These are phyloP conservation scores for Tulasnella sp. DNA, from an alignment of 768 basidiomycete species.

Conservation along the genomic window DNA sequence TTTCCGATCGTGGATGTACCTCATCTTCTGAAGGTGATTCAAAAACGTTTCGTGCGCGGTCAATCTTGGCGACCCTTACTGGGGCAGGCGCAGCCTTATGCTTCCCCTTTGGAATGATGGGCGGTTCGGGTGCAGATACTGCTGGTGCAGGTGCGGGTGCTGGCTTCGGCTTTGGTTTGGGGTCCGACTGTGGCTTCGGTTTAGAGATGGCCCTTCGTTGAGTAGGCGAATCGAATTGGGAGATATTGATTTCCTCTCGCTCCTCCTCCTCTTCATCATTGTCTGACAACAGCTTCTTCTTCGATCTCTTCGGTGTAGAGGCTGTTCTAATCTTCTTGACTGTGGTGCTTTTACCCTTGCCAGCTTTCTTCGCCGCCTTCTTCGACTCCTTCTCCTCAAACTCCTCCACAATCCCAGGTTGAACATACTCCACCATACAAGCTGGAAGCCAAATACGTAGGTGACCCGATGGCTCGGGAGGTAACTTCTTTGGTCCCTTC, in stretches of 20 bases:
- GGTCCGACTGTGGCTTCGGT: neutral
- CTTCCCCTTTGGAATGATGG: neutral
- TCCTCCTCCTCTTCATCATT: neutral
- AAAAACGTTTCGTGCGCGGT: neutral
- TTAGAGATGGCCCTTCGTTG: neutral
- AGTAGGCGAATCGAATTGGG: neutral
- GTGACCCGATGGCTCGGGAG: slow-evolving; percentile 43
- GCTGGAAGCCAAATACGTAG: slow-evolving; percentile 76
- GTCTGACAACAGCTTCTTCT: neutral
- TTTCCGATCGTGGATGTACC: neutral
- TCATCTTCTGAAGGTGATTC: neutral
- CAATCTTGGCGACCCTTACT: neutral
- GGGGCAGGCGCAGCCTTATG: neutral
- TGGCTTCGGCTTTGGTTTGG: neutral
- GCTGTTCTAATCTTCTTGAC: neutral
- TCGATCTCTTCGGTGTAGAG: neutral
- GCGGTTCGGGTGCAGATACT: neutral
- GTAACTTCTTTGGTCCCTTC: slow-evolving; percentile 26
- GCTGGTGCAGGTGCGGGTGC: neutral
- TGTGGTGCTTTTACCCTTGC: slow-evolving; percentile 27
- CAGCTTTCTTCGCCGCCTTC: slow-evolving; percentile 40
- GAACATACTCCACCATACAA: slow-evolving; percentile 56
- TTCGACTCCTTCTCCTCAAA: slow-evolving; percentile 42
- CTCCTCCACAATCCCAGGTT: slow-evolving; percentile 49
- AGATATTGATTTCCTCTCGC: neutral